Evolutionary conservation across 768 basidiomycete species (phyloP).

Genomic region (Tricholoma sp.): DNA sequence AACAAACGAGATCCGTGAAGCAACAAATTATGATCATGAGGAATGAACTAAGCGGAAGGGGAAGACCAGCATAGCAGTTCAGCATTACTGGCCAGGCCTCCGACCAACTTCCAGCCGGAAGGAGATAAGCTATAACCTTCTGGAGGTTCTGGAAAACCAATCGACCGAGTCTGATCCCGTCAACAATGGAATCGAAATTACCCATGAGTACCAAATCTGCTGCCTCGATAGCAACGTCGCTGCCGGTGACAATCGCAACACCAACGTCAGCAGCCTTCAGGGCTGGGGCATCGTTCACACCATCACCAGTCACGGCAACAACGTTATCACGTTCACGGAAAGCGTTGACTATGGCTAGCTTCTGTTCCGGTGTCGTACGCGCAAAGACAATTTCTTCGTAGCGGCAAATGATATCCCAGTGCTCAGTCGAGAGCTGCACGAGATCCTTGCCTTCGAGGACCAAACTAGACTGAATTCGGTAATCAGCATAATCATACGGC

Average conservation of each 20-base stretch:
- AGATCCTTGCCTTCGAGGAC: constrained; percentile 43
- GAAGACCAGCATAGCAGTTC: constrained; percentile 54
- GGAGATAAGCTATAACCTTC: constrained; percentile 39
- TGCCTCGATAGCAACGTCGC: constrained; percentile 43
- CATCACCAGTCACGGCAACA: constrained; percentile 54
- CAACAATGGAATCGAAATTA: constrained; percentile 54
- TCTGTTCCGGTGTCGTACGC: constrained; percentile 52
- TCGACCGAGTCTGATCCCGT: constrained; percentile 54
- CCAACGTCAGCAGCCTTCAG: constrained; percentile 53
- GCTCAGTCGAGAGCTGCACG: constrained; percentile 24
- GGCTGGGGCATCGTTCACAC: constrained; percentile 49
- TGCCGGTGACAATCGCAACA: constrained; percentile 46
- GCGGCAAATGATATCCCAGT: constrained; percentile 35
- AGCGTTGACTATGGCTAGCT: constrained; percentile 53
- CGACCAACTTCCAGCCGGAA: constrained; percentile 50
- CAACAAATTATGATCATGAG: constrained; percentile 15
- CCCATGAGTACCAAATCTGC: constrained; percentile 48
- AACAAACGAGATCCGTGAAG: constrained; percentile 13
- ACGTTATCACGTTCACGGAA: constrained; percentile 44
- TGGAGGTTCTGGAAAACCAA: constrained; percentile 52
- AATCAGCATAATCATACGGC: constrained; percentile 17
- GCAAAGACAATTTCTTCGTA: constrained; percentile 48
- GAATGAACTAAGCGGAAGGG: constrained; percentile 43
- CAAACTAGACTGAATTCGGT: constrained; percentile 27
- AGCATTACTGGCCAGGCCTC: constrained; percentile 51